A percentile compares a stretch with the other conserved stretches of the same genome.
phyloP scores from a whole-genome alignment of 2,329 filamentous ascomycete genomes.

The Sporothrix curviconia region DNA sequence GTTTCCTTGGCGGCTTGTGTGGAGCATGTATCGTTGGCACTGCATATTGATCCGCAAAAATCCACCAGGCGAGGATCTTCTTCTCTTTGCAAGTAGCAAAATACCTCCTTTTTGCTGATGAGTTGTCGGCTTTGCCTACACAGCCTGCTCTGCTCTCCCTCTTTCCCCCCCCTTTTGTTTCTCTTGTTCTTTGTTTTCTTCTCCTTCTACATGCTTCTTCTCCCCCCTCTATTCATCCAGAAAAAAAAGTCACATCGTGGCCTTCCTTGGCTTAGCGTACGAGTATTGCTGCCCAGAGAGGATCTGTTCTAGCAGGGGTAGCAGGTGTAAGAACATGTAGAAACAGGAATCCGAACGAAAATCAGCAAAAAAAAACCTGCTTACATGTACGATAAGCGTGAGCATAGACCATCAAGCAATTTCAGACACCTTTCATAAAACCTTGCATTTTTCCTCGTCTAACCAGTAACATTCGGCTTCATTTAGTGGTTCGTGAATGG shows the following conservation, averaged over 20 bases:
- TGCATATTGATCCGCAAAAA: not conserved
- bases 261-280: not conserved
- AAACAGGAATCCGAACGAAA: not conserved
- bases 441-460: not conserved
- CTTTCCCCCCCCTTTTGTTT: not conserved
- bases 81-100: too few relatives aligned
- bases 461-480: too few relatives aligned
- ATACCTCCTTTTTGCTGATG: too few relatives aligned
- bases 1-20: not conserved
- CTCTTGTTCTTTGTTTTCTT: not conserved
- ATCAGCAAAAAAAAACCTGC: too few relatives aligned
- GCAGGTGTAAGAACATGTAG: not conserved
- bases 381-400: not conserved
- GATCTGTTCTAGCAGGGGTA: not conserved
- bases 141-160: too few relatives aligned
- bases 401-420: slow-evolving; percentile 6
- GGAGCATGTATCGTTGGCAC: slow-evolving; percentile 6
- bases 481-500: too few relatives aligned
- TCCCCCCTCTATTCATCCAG: not conserved
- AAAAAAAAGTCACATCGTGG: too few relatives aligned
- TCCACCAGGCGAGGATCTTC: not conserved
- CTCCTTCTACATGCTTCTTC: not conserved
- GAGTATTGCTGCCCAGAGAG: too few relatives aligned
- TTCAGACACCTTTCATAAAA: not conserved
- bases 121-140: too few relatives aligned